A percentile compares a stretch with the other conserved stretches of the same genome.
Evolutionary conservation across 2,329 filamentous ascomycete genomes (phyloP).

Genomic region (Aspergillus quadrilineatus): DNA sequence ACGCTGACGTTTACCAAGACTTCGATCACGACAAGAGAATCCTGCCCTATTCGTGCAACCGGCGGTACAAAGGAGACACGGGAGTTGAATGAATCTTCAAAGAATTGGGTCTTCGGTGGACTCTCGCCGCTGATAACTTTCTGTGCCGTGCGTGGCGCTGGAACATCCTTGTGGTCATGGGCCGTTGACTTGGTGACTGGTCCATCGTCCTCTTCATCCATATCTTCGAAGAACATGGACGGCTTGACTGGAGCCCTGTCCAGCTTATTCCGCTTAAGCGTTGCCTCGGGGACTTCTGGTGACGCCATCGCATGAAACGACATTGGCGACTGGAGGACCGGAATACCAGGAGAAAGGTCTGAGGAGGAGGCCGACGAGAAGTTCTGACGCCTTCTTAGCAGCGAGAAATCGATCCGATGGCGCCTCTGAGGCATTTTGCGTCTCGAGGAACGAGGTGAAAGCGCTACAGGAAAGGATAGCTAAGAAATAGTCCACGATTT

Average conservation of each 20-base stretch:
- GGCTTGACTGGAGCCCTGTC: slow-evolving; percentile 20
- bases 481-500: neutral
- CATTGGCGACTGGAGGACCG: slow-evolving; percentile 23
- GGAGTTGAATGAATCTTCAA: slow-evolving; percentile 39
- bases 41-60: slow-evolving; percentile 52
- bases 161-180: slow-evolving; percentile 17
- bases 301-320: slow-evolving; percentile 19
- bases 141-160: slow-evolving; percentile 11
- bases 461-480: neutral
- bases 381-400: slow-evolving; percentile 20
- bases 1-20: slow-evolving; percentile 65
- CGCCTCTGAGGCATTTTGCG: slow-evolving; percentile 15
- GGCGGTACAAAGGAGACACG: slow-evolving; percentile 38
- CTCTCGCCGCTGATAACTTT: slow-evolving; percentile 19
- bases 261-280: slow-evolving; percentile 19
- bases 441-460: neutral
- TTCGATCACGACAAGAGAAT: slow-evolving; percentile 63
- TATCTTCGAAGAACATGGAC: slow-evolving; percentile 27
- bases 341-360: slow-evolving; percentile 18
- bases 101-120: slow-evolving; percentile 40
- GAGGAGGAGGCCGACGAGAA: slow-evolving; percentile 21
- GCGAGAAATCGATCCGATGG: slow-evolving; percentile 20
- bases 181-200: slow-evolving; percentile 14
- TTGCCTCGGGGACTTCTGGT: slow-evolving; percentile 19
- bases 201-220: slow-evolving; percentile 27